phyloP scores from a whole-genome alignment of 352 stramenopile genomes.

The Globisporangium cystogenes region DNA sequence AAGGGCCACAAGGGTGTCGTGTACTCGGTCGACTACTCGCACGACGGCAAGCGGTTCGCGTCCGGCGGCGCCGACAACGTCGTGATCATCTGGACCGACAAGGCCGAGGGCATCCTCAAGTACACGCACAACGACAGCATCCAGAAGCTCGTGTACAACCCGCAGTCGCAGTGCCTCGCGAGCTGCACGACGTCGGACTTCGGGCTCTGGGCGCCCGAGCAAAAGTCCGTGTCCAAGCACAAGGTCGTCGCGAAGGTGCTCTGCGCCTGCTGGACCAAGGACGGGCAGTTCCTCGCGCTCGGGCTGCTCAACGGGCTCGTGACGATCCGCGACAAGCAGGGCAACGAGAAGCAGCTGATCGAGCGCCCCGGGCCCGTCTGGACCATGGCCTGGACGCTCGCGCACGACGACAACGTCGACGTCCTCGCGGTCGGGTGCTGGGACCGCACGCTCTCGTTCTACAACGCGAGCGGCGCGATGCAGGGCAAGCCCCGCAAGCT shows the following conservation, averaged over 20 bases:
- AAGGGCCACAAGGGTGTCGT: conserved; percentile 91
- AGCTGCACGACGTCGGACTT: conserved; percentile 94
- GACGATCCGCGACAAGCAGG: conserved; percentile 89
- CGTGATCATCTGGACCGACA: conserved; percentile 96
- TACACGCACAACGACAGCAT: conserved; percentile 95
- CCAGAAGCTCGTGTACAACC: conserved; percentile 91
- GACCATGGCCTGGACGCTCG: conserved; percentile 82
- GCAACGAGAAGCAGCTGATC: conserved; percentile 89
- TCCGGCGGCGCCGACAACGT: conserved; percentile 92
- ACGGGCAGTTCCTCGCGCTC: conserved; percentile 90
- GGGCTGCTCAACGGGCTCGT: conserved; percentile 91
- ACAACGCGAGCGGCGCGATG: conserved; percentile 78
- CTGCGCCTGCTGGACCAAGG: conserved; percentile 88
- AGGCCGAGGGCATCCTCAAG: conserved; percentile 93
- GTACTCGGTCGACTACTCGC: conserved; percentile 89
- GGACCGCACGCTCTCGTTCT: conserved; percentile 93
- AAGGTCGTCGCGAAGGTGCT: conserved; percentile 94
- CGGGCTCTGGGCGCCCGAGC: conserved; percentile 90
- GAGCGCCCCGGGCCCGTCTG: conserved; percentile 83
- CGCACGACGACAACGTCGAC: conserved; percentile 76
- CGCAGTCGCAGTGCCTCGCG: conserved; percentile 87
- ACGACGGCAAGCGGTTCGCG: conserved; percentile 90
- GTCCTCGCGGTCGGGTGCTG: conserved; percentile 91
- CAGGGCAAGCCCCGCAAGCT: conserved; percentile 87
- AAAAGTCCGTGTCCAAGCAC: conserved; percentile 94